A percentile compares a stretch with the other conserved stretches of the same genome.
These are phyloP conservation scores for Monosporascus sp. DNA, from an alignment of 2,329 filamentous ascomycete genomes.

Conservation along the genomic window DNA sequence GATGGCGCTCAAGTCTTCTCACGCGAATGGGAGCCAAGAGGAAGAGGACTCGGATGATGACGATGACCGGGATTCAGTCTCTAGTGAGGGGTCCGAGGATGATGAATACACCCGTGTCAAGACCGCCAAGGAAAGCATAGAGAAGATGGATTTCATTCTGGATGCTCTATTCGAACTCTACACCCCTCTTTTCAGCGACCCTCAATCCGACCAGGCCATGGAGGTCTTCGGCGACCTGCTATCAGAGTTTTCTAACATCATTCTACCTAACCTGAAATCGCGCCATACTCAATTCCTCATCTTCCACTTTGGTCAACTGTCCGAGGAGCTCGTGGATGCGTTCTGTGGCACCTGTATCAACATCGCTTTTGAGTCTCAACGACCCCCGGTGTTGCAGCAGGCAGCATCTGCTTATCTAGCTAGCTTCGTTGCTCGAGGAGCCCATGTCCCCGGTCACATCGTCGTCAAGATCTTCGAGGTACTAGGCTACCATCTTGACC, in stretches of 20 bases:
- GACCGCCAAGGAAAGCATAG: slow-evolving; percentile 72
- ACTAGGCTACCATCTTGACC: slow-evolving; percentile 71
- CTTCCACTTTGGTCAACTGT: slow-evolving; percentile 88
- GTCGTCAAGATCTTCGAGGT: slow-evolving; percentile 80
- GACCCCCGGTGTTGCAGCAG: slow-evolving; percentile 70
- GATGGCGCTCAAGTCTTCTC: slow-evolving; percentile 40
- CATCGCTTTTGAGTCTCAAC: slow-evolving; percentile 64
- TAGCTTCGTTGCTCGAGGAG: slow-evolving; percentile 88
- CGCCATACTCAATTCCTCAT: slow-evolving; percentile 93
- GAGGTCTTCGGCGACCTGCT: slow-evolving; percentile 74
- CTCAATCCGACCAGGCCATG: slow-evolving; percentile 62
- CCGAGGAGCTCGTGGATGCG: slow-evolving; percentile 70
- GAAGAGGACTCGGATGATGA: slow-evolving; percentile 51
- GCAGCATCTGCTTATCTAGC: slow-evolving; percentile 88
- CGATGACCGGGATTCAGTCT: slow-evolving; percentile 63
- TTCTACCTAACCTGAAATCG: slow-evolving; percentile 86
- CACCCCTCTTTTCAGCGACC: slow-evolving; percentile 63
- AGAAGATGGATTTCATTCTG: slow-evolving; percentile 87
- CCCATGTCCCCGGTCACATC: slow-evolving; percentile 68
- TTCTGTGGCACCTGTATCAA: slow-evolving; percentile 77
- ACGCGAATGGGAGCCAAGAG: slow-evolving; percentile 45
- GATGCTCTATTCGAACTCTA: slow-evolving; percentile 85
- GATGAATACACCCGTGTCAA: slow-evolving; percentile 62
- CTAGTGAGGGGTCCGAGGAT: slow-evolving; percentile 63
- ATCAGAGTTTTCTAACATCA: slow-evolving; percentile 78